Percentiles rank a stretch among this genome's conserved stretches.
Evolutionary conservation across 306 rosid species (phyloP).

Genomic region (Macrotyloma uniflorum): DNA sequence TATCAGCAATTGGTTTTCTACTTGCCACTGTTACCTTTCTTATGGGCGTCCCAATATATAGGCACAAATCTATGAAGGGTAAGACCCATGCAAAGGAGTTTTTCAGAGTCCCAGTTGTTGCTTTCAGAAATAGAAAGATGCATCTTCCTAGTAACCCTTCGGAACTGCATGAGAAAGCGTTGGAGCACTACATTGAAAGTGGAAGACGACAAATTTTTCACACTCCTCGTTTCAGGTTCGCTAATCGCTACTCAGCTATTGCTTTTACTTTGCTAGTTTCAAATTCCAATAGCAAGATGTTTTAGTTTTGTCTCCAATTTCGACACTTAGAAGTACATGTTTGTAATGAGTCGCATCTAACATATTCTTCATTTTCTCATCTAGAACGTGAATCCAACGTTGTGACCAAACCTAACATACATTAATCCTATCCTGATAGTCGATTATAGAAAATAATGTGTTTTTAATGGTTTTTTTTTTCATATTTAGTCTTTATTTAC

Average conservation of each 20-base stretch:
- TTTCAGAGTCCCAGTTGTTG: constrained; percentile 48
- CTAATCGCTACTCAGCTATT: neutral
- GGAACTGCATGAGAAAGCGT: constrained; percentile 61
- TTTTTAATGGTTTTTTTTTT: too few relatives aligned
- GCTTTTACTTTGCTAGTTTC: neutral
- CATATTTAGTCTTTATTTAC: too few relatives aligned
- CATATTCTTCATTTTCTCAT: too few relatives aligned
- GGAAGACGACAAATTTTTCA: constrained; percentile 60
- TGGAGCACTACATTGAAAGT: constrained; percentile 44
- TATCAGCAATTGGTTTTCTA: constrained; percentile 62
- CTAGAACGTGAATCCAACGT: too few relatives aligned
- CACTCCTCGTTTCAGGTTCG: constrained; percentile 65
- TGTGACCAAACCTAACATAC: too few relatives aligned
- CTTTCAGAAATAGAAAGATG: constrained; percentile 57
- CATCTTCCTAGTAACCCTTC: constrained; percentile 52
- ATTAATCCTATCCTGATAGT: too few relatives aligned
- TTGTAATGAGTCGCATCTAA: too few relatives aligned
- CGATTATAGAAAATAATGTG: too few relatives aligned
- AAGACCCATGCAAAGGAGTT: constrained; percentile 51
- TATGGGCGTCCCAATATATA: constrained; percentile 62
- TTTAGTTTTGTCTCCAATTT: neutral
- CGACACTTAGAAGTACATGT: too few relatives aligned
- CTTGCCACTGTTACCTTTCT: constrained; percentile 56
- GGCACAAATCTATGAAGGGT: constrained; percentile 61
- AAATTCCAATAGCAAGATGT: neutral